phyloP scores from a whole-genome alignment of 306 rosid species.

The Dryas octopetala region DNA sequence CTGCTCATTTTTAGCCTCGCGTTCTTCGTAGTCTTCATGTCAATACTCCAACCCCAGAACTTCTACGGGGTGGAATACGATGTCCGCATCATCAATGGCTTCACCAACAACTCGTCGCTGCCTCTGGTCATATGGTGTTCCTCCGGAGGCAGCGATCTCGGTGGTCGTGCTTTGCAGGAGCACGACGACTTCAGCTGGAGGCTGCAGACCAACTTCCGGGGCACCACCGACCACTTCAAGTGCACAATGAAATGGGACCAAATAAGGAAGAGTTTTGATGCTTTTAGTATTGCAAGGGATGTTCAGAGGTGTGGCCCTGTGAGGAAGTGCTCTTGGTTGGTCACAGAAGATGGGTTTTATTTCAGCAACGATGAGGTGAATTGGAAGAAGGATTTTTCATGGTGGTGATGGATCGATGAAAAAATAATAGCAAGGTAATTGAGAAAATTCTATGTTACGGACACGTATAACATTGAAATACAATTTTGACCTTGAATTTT shows the following conservation, averaged over 20 bases:
- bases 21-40: conserved; percentile 28
- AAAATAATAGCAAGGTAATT: neutral
- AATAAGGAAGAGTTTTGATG: conserved; percentile 63
- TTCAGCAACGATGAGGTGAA: conserved; percentile 75
- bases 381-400: conserved; percentile 72
- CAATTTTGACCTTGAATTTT: no score
- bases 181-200: conserved; percentile 81
- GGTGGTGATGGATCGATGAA: conserved; percentile 35
- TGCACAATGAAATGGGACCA: conserved; percentile 85
- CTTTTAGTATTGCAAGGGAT: conserved; percentile 72
- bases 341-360: conserved; percentile 68
- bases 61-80: conserved; percentile 41
- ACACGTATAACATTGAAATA: no score
- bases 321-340: conserved; percentile 67
- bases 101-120: conserved; percentile 65
- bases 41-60: conserved; percentile 30
- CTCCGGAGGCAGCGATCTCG: conserved; percentile 56
- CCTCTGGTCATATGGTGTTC: conserved; percentile 87
- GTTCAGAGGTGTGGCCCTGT: conserved; percentile 45
- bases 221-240: conserved; percentile 36
- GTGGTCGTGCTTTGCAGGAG: conserved; percentile 84
- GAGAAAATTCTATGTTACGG: no score
- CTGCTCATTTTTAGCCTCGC: conserved; percentile 26
- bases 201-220: conserved; percentile 51
- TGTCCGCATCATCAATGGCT: conserved; percentile 71